phyloP scores from a whole-genome alignment of 805 yeast genomes.

The Hanseniaspora mollemarum region DNA sequence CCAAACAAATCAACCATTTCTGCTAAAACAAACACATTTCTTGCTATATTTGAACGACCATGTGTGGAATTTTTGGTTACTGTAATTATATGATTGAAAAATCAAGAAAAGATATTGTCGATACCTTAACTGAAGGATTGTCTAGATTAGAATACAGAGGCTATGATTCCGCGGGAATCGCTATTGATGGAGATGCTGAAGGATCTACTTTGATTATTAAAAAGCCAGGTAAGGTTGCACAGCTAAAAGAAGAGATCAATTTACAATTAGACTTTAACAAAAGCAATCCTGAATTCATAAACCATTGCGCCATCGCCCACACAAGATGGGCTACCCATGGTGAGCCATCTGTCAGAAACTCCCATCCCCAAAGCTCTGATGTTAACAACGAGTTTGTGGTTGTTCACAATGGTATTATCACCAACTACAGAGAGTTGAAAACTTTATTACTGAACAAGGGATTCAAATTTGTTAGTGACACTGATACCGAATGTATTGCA shows the following conservation, averaged over 20 bases:
- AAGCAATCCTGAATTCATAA: conserved; percentile 50
- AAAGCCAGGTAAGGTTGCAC: conserved; percentile 84
- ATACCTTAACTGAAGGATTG: conserved; percentile 76
- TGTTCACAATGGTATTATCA: conserved; percentile 96
- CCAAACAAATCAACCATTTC: not conserved
- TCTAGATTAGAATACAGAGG: conserved; percentile 93
- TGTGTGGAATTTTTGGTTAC: conserved; percentile 96
- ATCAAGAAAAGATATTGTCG: conserved; percentile 83
- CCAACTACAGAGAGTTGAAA: conserved; percentile 85
- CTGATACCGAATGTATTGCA: conserved; percentile 97
- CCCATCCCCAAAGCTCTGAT: conserved; percentile 95
- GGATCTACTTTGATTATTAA: conserved; percentile 64
- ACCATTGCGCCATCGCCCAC: conserved; percentile 95
- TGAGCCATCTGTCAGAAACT: conserved; percentile 69
- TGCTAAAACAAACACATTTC: not conserved
- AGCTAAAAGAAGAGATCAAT: conserved; percentile 56
- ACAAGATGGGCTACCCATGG: conserved; percentile 99
- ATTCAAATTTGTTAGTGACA: conserved; percentile 72
- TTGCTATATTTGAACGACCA: conserved; percentile 17
- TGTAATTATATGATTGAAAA: conserved; percentile 88
- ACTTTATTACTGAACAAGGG: conserved; percentile 74
- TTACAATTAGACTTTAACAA: conserved; percentile 20
- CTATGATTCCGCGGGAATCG: conserved; percentile 93
- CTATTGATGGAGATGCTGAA: conserved; percentile 77
- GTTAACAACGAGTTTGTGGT: conserved; percentile 70